Evolutionary conservation across 2,329 filamentous ascomycete species (phyloP).

Genomic region (Aspergillus sp.): DNA sequence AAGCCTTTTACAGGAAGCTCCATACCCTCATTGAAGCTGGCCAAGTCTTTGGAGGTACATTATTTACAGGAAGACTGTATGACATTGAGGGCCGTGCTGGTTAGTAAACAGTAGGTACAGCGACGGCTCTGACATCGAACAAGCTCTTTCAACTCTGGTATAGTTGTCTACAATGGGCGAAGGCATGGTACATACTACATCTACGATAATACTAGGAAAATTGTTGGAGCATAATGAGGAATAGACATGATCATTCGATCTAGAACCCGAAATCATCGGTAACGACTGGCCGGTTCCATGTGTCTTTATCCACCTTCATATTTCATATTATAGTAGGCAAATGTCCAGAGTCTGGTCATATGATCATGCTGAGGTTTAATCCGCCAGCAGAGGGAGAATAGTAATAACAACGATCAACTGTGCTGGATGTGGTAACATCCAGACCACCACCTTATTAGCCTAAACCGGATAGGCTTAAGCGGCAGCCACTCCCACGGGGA

Average conservation of each 20-base stretch:
- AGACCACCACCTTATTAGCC: too few species aligned
- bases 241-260: background rate
- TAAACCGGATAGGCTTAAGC: conserved; percentile 20
- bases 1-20: too few species aligned
- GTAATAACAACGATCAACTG: background rate
- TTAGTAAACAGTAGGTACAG: too few species aligned
- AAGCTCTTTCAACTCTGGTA: too few species aligned
- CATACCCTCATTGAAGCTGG: too few species aligned
- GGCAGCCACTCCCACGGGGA: conserved; percentile 32
- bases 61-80: too few species aligned
- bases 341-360: background rate
- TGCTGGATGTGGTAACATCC: too few species aligned
- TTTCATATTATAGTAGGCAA: background rate
- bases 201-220: background rate
- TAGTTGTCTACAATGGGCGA: too few species aligned
- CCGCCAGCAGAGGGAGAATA: background rate
- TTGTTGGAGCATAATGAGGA: too few species aligned
- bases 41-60: too few species aligned
- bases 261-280: conserved; percentile 16
- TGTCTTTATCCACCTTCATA: background rate
- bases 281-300: conserved; percentile 18
- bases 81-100: too few species aligned
- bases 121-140: too few species aligned
- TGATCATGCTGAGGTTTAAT: background rate
- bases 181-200: background rate